A percentile compares a stretch with the other conserved stretches of the same genome.
phyloP scores from a whole-genome alignment of 1,284 basidiomycete genomes.

The Schizophyllum amplum region DNA sequence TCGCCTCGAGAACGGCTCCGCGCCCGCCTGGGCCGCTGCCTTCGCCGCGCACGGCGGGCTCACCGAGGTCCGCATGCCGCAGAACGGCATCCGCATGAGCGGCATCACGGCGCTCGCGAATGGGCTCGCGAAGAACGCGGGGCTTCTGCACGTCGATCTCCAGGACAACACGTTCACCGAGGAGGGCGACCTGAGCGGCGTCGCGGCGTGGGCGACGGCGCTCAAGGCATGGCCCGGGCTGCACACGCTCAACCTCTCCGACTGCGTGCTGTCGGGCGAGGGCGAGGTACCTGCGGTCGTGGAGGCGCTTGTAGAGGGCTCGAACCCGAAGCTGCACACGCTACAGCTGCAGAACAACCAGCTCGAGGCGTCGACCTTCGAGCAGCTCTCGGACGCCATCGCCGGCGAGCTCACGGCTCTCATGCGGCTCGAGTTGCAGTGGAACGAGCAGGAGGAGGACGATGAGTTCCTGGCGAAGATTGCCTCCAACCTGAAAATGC shows the following conservation, averaged over 20 bases:
- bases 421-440: conserved; percentile 74
- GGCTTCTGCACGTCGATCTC: conserved; percentile 78
- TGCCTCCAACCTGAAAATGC: conserved; percentile 54
- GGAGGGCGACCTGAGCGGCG: conserved; percentile 39
- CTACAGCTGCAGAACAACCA: conserved; percentile 90
- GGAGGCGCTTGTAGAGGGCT: conserved; percentile 60
- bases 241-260: conserved; percentile 80
- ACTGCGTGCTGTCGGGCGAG: conserved; percentile 79
- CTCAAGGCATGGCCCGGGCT: conserved; percentile 69
- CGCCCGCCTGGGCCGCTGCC: conserved; percentile 79
- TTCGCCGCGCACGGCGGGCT: conserved; percentile 82
- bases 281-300: conserved; percentile 61
- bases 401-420: conserved; percentile 45
- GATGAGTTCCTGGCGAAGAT: conserved; percentile 68
- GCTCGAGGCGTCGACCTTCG: conserved; percentile 65
- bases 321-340: conserved; percentile 65
- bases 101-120: conserved; percentile 80
- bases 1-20: conserved; percentile 88
- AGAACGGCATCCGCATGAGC: conserved; percentile 95
- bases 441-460: conserved; percentile 81
- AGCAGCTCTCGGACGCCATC: conserved; percentile 62
- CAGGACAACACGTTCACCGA: conserved; percentile 94
- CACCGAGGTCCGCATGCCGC: conserved; percentile 85
- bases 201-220: conserved; percentile 67
- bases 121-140: conserved; percentile 66